Conservation (phyloP, 2,329 filamentous ascomycete genomes). For the Macrophomina pseudophaseolina region DNA sequence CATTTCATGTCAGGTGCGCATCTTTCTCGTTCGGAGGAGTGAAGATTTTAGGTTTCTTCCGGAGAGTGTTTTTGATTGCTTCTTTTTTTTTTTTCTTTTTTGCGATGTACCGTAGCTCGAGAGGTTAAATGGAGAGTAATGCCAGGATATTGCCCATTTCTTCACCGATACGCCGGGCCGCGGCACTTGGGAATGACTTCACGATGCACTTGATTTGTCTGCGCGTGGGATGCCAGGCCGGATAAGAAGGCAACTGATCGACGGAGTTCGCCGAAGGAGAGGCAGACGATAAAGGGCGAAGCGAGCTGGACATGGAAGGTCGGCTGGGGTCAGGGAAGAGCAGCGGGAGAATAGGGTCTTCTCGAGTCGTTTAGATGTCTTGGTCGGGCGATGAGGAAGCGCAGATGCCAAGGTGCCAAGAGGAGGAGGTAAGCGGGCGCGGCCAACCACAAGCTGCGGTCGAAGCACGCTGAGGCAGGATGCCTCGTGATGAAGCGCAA, state of each 20-base stretch:
- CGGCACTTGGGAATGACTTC: no score
- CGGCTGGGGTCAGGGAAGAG: neutral
- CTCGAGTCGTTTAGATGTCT: neutral
- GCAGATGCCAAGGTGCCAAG: conserved; percentile 3
- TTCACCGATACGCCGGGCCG: no score
- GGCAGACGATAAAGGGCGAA: neutral
- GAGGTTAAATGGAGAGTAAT: neutral
- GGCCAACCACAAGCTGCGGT: conserved; percentile 1
- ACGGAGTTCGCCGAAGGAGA: conserved; percentile 11
- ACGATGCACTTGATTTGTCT: neutral
- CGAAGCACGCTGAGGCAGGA: neutral
- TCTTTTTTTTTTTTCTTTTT: neutral
- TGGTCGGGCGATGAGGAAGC: neutral
- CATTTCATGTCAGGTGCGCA: neutral
- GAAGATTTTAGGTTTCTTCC: neutral
- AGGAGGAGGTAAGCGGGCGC: neutral
- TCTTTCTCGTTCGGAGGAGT: neutral
- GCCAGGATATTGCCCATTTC: neutral
- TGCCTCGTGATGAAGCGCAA: neutral
- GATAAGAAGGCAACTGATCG: neutral
- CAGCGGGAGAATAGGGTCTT: neutral
- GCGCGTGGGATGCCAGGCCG: neutral
- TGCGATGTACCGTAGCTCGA: neutral
- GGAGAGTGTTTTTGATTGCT: conserved; percentile 1
- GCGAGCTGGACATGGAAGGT: neutral